Percentiles rank a stretch among this genome's conserved stretches.
Conservation (phyloP, 2,329 filamentous ascomycete genomes). For the Capronia americana region DNA sequence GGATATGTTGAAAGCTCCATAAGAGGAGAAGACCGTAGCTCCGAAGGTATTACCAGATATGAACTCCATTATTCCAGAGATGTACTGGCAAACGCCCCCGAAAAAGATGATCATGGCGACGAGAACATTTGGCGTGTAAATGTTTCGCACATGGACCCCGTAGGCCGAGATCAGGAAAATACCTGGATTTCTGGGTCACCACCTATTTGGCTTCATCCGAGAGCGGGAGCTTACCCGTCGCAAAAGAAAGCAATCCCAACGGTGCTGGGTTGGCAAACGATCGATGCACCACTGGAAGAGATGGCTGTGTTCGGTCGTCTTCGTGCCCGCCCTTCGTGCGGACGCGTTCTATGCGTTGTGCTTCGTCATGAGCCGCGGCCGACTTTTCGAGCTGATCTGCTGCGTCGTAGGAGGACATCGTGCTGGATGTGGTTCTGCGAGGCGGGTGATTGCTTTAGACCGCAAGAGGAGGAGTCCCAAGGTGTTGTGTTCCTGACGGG, state of each 20-base stretch:
- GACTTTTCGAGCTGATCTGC: slow-evolving; percentile 26
- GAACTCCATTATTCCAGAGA: slow-evolving; percentile 42
- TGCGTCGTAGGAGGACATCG: slow-evolving; percentile 19
- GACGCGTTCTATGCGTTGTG: slow-evolving; percentile 17
- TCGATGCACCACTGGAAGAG: slow-evolving; percentile 43
- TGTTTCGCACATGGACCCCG: slow-evolving; percentile 40
- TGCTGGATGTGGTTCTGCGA: slow-evolving; percentile 8
- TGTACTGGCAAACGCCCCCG: slow-evolving; percentile 44
- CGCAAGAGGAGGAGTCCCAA: background rate
- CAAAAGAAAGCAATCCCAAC: slow-evolving; percentile 49
- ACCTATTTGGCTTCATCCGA: background rate
- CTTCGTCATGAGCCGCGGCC: background rate
- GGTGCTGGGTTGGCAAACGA: slow-evolving; percentile 43
- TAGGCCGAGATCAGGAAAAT: slow-evolving; percentile 41
- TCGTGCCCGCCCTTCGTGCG: slow-evolving; percentile 23
- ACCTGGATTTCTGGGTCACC: slow-evolving; percentile 10
- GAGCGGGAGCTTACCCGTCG: slow-evolving; percentile 40
- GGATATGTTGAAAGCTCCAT: slow-evolving; percentile 50
- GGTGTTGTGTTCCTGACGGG: background rate
- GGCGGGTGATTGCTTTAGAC: background rate
- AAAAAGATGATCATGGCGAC: slow-evolving; percentile 49
- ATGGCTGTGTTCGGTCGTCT: slow-evolving; percentile 35
- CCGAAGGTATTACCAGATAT: slow-evolving; percentile 43
- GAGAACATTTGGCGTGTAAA: slow-evolving; percentile 42
- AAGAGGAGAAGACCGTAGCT: slow-evolving; percentile 49